These are phyloP conservation scores for Neofusicoccum cordaticola DNA, from an alignment of 2,329 filamentous ascomycete genomes.

Conservation along the genomic window DNA sequence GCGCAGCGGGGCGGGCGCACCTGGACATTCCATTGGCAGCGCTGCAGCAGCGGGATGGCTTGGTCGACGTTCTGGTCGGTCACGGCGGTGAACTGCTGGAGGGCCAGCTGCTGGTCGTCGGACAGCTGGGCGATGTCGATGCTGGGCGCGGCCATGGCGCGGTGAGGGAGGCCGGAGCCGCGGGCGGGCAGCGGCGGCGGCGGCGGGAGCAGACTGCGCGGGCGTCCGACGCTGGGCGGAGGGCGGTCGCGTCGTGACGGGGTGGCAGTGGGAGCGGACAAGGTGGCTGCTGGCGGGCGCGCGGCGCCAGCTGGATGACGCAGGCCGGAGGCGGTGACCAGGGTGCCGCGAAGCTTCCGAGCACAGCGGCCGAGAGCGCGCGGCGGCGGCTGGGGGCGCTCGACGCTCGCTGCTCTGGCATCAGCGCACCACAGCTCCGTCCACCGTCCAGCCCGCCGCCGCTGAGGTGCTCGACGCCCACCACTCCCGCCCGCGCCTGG, in stretches of 20 bases:
- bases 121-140: slow-evolving; percentile 68
- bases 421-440: slow-evolving; percentile 5
- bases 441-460: slow-evolving; percentile 1
- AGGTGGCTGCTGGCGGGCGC: neutral
- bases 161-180: neutral
- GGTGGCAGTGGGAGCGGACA: neutral
- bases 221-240: neutral
- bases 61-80: slow-evolving; percentile 77
- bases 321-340: slow-evolving; percentile 8
- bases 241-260: neutral
- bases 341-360: slow-evolving; percentile 8
- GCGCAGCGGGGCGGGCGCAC: slow-evolving; percentile 45
- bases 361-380: slow-evolving; percentile 9
- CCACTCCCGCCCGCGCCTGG: neutral
- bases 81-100: slow-evolving; percentile 84
- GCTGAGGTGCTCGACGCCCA: slow-evolving; percentile 12
- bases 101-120: slow-evolving; percentile 72
- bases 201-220: neutral
- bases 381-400: neutral
- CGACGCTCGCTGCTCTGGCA: slow-evolving; percentile 1
- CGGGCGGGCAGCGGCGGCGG: neutral
- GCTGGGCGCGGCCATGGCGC: slow-evolving; percentile 7
- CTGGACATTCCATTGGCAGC: slow-evolving; percentile 96
- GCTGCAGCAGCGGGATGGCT: slow-evolving; percentile 73
- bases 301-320: slow-evolving; percentile 12